Evolutionary conservation across 2,329 filamentous ascomycete genomes (phyloP).

Genomic region (Beauveria brongniartii): DNA sequence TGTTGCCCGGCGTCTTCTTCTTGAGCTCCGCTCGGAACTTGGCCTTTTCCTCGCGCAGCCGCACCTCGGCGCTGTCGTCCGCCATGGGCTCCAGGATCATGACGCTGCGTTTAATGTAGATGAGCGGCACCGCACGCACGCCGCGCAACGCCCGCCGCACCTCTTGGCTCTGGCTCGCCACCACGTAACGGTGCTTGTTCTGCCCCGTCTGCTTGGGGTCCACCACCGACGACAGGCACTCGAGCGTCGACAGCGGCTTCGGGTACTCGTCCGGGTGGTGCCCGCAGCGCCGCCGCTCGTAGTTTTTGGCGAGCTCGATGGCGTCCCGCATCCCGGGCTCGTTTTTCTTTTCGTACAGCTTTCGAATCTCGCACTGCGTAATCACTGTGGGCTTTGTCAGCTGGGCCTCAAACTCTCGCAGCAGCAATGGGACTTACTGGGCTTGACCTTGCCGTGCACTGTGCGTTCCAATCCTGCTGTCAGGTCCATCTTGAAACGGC

Average conservation of each 20-base stretch:
- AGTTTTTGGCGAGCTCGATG: conserved; percentile 66
- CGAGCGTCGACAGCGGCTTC: conserved; percentile 58
- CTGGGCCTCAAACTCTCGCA: neutral
- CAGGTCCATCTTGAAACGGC: conserved; percentile 85
- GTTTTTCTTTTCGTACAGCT: conserved; percentile 58
- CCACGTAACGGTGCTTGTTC: conserved; percentile 74
- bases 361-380: conserved; percentile 72
- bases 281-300: conserved; percentile 69
- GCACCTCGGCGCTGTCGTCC: conserved; percentile 51
- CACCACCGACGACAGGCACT: conserved; percentile 68
- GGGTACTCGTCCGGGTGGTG: conserved; percentile 67
- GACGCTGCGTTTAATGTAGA: conserved; percentile 72
- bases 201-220: conserved; percentile 63
- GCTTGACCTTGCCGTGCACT: conserved; percentile 80
- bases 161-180: conserved; percentile 63
- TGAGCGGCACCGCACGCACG: conserved; percentile 65
- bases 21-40: conserved; percentile 69
- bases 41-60: conserved; percentile 59
- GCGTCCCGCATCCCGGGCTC: conserved; percentile 47
- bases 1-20: conserved; percentile 39
- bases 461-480: conserved; percentile 67
- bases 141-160: conserved; percentile 55
- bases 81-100: conserved; percentile 69
- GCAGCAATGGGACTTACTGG: conserved; percentile 45
- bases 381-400: conserved; percentile 47